Base-by-base conservation (phyloP, 2,329 filamentous ascomycete genomes). In the Colletotrichum graminicola region DNA sequence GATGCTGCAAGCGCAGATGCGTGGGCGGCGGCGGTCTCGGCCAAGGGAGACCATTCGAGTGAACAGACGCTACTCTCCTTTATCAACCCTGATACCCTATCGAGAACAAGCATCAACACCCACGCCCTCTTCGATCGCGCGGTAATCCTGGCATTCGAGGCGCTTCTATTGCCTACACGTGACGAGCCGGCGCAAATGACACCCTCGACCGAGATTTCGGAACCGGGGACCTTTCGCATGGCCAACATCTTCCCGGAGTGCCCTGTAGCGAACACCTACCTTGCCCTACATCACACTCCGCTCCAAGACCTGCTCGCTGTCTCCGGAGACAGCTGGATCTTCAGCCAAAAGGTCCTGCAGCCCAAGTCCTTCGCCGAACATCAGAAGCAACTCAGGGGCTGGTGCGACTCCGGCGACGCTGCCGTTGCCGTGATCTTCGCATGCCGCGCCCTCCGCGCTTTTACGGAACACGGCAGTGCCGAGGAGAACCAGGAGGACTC, bases 261-360 rank as follows among this genome's bases (percentile, higher is more conserved):
- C 16, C 80, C 84, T 18, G 78, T 84, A 23, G 86, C 84, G 59
- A 85, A 87, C 76, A 85, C 86, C 0, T 90, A 89, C 76, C 79
- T 90, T 23, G 87, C 89, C 1, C 80, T 91, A 1, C 83, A 89
- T 73, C 82, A 88, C 75, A 89, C 88, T 0, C 89, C 88, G n/a
- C 83, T 91, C 5, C 84, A 86, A 72, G 84, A 85, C 73, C 83
- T 90, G 0, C 82, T 91, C 23, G 87, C 87, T 14, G 86, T 90
- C 10, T 86, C 86, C 36, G 88, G 88, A 59, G 85, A 90, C 72
- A 88, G 84, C 63, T 90, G 87, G 87, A 80, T 88, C 26, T 89
- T 90, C 75, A 84, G 84, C 62, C 83, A 84, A 66, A 90, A 90
- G 75, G 79, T 90, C 6, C 77, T 83, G 2, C 79, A 82, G 5